Base-by-base conservation (phyloP, 1,139 yeast genomes). In the Yamadazyma taylorii region DNA sequence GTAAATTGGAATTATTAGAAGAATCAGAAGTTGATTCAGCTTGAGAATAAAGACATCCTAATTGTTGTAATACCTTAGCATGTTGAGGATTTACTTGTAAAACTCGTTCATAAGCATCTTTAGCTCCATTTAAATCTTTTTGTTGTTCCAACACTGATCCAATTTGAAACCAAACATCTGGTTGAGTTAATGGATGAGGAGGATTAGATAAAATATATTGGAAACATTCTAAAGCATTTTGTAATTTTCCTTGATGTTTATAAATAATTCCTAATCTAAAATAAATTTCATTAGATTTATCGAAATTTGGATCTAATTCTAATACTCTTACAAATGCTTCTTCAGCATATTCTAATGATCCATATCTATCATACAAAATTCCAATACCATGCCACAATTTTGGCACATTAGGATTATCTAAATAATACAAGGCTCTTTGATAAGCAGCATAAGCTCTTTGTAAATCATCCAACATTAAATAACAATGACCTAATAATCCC, bases 341-440 rank as follows among this genome's bases (percentile, higher is more conserved):
- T 60, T 92, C 97, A 3, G 98, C 98, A 54, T 90, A 92, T 61
- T 90, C 97, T 50, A 90, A 69, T 7, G 96, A 86, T 12, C 97
- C 98, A 60, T 92, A 92, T 36, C 98, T 75, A 60, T 92, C 98
- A 60, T 92, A 92, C 43, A 92, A 71, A 43, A 92, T 92, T 28
- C 98, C 98, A 51, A 92, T 92, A 0, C 98, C 98, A 61, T 92
- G 97, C 97, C 98, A 92, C 51, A 90, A 76, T 60, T 89, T 89
- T 37, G 98, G 97, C 35, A 90, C 97, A 52, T 89, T 88, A 35
- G 97, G 95, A 56, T 92, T 90, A 47, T 87, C 89, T 58, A 90
- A 67, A 57, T 89, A 92, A 60, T 87, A 85, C 41, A 92, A 71
- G 1, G 98, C 97, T 57, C 95, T 88, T 66, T 92, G 98, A 63